Evolutionary conservation across 2,329 filamentous ascomycete genomes (phyloP).

Genomic region (Xylaria sp.): DNA sequence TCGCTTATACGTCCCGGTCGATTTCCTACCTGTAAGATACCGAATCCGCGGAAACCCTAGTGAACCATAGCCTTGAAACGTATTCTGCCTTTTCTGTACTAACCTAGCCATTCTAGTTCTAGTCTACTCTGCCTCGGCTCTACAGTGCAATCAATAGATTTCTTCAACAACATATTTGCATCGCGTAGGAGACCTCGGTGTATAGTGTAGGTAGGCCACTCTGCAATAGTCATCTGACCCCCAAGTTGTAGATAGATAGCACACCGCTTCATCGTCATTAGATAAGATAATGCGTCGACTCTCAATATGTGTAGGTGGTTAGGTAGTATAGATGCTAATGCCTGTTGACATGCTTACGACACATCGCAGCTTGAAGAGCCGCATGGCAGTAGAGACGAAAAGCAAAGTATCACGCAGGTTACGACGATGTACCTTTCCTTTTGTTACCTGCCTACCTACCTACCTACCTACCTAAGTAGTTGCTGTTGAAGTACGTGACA

Average conservation of each 20-base stretch:
- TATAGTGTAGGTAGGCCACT: neutral
- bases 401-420: constrained; percentile 3
- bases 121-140: neutral
- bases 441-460: neutral
- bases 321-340: constrained; percentile 9
- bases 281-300: neutral
- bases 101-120: constrained; percentile 1
- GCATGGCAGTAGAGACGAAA: neutral
- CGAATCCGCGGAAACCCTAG: constrained; percentile 15
- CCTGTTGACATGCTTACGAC: constrained; percentile 23
- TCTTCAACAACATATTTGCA: neutral
- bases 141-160: neutral
- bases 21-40: constrained; percentile 16
- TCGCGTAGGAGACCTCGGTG: neutral
- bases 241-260: neutral
- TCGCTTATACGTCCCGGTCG: constrained; percentile 7
- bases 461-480: neutral
- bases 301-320: neutral
- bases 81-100: neutral
- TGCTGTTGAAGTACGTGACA: neutral
- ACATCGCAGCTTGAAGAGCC: constrained; percentile 18
- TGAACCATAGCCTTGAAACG: neutral
- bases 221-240: constrained; percentile 5
- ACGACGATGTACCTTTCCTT: neutral
- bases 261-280: neutral